Percentiles rank a stretch among this genome's conserved stretches.
phyloP scores from a whole-genome alignment of 2,329 filamentous ascomycete genomes.

The Exutisphaerella laricina region DNA sequence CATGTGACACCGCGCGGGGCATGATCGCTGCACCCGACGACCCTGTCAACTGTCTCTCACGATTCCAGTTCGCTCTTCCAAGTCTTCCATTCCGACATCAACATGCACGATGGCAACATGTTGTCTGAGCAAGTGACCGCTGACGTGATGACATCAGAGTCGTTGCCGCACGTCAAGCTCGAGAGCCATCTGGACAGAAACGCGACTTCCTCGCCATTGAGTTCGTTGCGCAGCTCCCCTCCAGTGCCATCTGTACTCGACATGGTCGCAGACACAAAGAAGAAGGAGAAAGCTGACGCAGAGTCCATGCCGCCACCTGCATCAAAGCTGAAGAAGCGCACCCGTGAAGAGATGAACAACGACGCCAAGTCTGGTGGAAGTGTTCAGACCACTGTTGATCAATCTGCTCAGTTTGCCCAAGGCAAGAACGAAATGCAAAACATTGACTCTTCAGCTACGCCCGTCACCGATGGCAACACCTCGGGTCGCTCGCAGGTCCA shows the following conservation, averaged over 20 bases:
- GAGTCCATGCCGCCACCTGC: slow-evolving; percentile 4
- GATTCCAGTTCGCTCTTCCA: too few species aligned
- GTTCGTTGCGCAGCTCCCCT: not conserved
- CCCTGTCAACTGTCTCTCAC: not conserved
- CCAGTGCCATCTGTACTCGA: not conserved
- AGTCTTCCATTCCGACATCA: too few species aligned
- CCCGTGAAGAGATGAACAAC: slow-evolving; percentile 4
- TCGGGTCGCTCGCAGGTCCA: not conserved
- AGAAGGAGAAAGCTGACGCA: not conserved
- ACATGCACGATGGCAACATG: slow-evolving; percentile 6
- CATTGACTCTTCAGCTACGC: slow-evolving; percentile 4
- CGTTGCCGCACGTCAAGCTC: not conserved
- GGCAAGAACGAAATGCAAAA: slow-evolving; percentile 5
- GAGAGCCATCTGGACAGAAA: not conserved
- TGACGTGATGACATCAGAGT: not conserved
- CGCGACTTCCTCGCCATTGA: not conserved
- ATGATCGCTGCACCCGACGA: not conserved
- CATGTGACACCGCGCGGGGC: slow-evolving; percentile 7
- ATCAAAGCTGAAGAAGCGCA: slow-evolving; percentile 1
- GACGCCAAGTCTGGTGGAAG: not conserved
- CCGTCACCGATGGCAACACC: not conserved
- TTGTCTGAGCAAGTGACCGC: slow-evolving; percentile 5
- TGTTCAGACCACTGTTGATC: not conserved
- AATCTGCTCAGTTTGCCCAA: slow-evolving; percentile 4
- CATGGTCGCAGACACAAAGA: slow-evolving; percentile 1